A percentile compares a stretch with the other conserved stretches of the same genome.
These are phyloP conservation scores for Biscutella laevigata DNA, from an alignment of 441 rosid species.

Conservation along the genomic window DNA sequence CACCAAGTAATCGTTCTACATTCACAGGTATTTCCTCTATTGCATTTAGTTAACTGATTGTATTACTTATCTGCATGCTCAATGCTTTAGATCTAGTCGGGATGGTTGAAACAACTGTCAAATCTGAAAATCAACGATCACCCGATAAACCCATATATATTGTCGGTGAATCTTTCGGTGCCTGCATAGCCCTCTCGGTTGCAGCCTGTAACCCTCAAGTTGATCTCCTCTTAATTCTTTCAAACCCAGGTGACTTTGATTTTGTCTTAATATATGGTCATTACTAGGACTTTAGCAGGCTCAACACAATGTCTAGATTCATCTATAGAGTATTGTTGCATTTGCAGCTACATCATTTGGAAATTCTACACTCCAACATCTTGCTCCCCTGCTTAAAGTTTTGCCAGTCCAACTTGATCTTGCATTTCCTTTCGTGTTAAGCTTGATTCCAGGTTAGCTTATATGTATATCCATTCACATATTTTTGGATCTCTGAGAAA, in stretches of 20 bases:
- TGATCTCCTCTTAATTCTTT: slow-evolving; percentile 63
- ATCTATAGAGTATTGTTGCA: slow-evolving; percentile 12
- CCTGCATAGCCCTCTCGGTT: slow-evolving; percentile 72
- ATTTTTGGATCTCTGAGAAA: slow-evolving; percentile 3
- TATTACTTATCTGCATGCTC: background rate
- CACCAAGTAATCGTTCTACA: slow-evolving; percentile 67
- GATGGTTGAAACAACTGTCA: slow-evolving; percentile 57
- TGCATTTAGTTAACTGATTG: background rate
- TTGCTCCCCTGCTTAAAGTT: slow-evolving; percentile 41
- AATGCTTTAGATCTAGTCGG: slow-evolving; percentile 48
- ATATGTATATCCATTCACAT: background rate
- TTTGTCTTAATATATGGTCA: background rate
- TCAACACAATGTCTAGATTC: slow-evolving; percentile 6
- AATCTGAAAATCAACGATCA: slow-evolving; percentile 35
- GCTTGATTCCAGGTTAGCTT: slow-evolving; percentile 21
- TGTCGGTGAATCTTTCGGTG: slow-evolving; percentile 85
- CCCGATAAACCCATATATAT: slow-evolving; percentile 73
- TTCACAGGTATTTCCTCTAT: slow-evolving; percentile 40
- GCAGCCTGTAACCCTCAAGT: slow-evolving; percentile 60
- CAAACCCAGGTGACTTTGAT: slow-evolving; percentile 58
- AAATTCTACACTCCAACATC: slow-evolving; percentile 44
- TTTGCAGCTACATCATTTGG: slow-evolving; percentile 70
- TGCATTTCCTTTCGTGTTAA: slow-evolving; percentile 23
- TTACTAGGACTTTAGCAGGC: background rate
- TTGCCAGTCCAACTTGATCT: slow-evolving; percentile 44